These are phyloP conservation scores for Fraxinus americana DNA, from an alignment of 257 asterid genomes.

Conservation along the genomic window DNA sequence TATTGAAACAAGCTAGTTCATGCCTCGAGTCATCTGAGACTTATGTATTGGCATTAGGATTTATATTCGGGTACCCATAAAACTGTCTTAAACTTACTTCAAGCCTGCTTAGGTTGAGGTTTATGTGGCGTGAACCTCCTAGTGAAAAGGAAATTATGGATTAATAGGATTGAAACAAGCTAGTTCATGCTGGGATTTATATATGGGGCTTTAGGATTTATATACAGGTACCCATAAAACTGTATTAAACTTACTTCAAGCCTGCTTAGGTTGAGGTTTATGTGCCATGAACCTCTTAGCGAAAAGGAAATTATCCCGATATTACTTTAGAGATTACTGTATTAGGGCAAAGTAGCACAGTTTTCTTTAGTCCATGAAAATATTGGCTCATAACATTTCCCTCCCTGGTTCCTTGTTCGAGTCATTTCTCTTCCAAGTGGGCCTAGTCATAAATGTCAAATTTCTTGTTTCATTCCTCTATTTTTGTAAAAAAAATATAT, in stretches of 20 bases:
- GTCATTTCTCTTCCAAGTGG: background rate
- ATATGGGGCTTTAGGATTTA: background rate
- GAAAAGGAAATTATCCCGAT: background rate
- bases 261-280: background rate
- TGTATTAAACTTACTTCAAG: background rate
- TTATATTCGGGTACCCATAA: background rate
- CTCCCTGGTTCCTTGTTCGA: background rate
- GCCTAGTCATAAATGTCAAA: background rate
- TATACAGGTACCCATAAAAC: background rate
- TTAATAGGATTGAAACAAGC: background rate
- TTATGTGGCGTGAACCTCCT: background rate
- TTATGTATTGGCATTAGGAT: background rate
- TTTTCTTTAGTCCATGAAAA: background rate
- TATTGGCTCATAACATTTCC: background rate
- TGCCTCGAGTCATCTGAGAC: background rate
- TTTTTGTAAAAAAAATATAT: background rate
- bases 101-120: background rate
- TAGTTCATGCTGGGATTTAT: background rate
- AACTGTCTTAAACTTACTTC: background rate
- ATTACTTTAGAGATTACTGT: background rate
- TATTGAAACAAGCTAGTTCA: background rate
- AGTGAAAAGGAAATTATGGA: background rate
- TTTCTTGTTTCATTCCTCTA: background rate
- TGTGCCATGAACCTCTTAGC: background rate
- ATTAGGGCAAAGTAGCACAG: background rate